A percentile compares a stretch with the other conserved stretches of the same genome.
These are phyloP conservation scores for Salicornia ramosissima DNA, from an alignment of 148 eudicot species.

Conservation along the genomic window DNA sequence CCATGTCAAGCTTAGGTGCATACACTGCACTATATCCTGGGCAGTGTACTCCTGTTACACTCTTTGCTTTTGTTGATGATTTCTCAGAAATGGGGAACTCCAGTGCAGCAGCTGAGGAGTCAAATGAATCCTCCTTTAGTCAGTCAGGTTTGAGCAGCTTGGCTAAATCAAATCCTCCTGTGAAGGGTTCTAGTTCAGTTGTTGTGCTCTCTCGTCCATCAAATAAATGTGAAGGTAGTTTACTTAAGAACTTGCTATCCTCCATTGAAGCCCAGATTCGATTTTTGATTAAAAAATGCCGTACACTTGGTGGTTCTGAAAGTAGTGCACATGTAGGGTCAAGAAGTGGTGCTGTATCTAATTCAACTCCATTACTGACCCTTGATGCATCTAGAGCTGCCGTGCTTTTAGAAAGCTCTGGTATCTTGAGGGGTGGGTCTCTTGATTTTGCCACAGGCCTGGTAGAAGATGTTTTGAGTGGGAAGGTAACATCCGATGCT, in stretches of 20 bases:
- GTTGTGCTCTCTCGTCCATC: conserved; percentile 76
- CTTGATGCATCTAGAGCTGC: conserved; percentile 90
- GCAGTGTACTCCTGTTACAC: conserved; percentile 83
- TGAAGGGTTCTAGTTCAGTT: conserved; percentile 62
- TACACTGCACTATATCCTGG: conserved; percentile 76
- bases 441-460: conserved; percentile 76
- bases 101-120: conserved; percentile 46
- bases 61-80: conserved; percentile 85
- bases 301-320: conserved; percentile 64
- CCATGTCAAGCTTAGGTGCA: conserved; percentile 67
- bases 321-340: conserved; percentile 51
- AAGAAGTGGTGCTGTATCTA: conserved; percentile 56
- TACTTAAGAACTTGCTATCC: conserved; percentile 66
- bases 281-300: conserved; percentile 80
- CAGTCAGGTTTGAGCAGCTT: conserved; percentile 43
- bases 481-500: conserved; percentile 75
- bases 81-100: conserved; percentile 47
- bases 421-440: conserved; percentile 54
- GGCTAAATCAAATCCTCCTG: conserved; percentile 40
- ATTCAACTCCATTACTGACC: conserved; percentile 59
- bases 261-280: conserved; percentile 89
- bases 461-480: conserved; percentile 68
- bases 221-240: conserved; percentile 64
- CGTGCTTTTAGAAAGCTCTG: conserved; percentile 56
- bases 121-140: conserved; percentile 41